phyloP scores from a whole-genome alignment of 2,329 filamentous ascomycete species.

The Lizonia empirigonia region DNA sequence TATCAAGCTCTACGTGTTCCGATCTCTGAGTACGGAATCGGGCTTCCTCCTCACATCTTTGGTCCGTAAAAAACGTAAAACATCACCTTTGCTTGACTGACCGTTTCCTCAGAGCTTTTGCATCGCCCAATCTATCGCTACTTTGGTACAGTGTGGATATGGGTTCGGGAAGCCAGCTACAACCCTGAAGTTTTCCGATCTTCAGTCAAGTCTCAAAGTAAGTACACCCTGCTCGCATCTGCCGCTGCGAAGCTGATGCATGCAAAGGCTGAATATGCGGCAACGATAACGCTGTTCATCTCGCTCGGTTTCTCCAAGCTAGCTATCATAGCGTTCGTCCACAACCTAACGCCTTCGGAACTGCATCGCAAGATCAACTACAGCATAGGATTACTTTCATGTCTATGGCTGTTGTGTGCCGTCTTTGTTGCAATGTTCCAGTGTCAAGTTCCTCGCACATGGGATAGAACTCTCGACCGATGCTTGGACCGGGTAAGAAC shows the following conservation, averaged over 20 bases:
- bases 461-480: slow-evolving; percentile 20
- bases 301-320: slow-evolving; percentile 38
- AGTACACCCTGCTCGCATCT: background rate
- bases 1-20: slow-evolving; percentile 27
- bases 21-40: slow-evolving; percentile 21
- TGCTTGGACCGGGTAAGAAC: slow-evolving; percentile 27
- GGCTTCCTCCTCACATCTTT: slow-evolving; percentile 23
- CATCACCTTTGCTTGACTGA: too few species aligned
- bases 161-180: slow-evolving; percentile 30
- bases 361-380: slow-evolving; percentile 24
- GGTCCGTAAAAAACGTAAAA: slow-evolving; percentile 18
- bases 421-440: slow-evolving; percentile 23
- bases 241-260: background rate
- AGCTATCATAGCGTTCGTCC: slow-evolving; percentile 32
- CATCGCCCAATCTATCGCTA: slow-evolving; percentile 25
- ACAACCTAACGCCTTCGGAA: slow-evolving; percentile 27
- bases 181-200: slow-evolving; percentile 12
- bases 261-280: slow-evolving; percentile 33
- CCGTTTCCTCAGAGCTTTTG: slow-evolving; percentile 21
- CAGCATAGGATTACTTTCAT: slow-evolving; percentile 12
- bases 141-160: slow-evolving; percentile 23
- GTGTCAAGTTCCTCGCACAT: slow-evolving; percentile 25
- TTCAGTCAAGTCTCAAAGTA: slow-evolving; percentile 23
- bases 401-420: slow-evolving; percentile 22
- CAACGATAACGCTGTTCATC: slow-evolving; percentile 30